These are phyloP conservation scores for Cymodocea nodosa DNA, from an alignment of 116 monocot genomes.

Conservation along the genomic window DNA sequence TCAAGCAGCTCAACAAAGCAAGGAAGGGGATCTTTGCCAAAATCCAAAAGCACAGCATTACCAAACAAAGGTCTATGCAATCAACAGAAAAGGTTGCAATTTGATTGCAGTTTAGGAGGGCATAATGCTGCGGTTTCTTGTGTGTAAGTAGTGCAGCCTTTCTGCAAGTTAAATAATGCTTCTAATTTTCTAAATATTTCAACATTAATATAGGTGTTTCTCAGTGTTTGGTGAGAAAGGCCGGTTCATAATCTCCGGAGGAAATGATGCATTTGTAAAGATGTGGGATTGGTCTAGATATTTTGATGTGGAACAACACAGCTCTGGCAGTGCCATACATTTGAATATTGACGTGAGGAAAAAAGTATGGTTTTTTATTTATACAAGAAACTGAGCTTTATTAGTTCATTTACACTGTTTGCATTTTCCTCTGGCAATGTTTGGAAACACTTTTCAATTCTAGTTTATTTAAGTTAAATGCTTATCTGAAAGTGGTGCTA, in stretches of 20 bases:
- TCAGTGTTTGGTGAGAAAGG: slow-evolving; percentile 78
- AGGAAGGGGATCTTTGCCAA: slow-evolving; percentile 16
- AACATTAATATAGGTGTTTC: slow-evolving; percentile 33
- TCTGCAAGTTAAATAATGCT: not conserved
- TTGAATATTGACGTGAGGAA: slow-evolving; percentile 35
- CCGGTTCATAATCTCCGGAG: slow-evolving; percentile 67
- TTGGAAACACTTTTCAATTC: too few relatives aligned
- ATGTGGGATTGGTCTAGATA: slow-evolving; percentile 66
- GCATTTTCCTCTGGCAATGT: too few relatives aligned
- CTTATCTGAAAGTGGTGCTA: too few relatives aligned
- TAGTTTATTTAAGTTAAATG: too few relatives aligned
- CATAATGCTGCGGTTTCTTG: slow-evolving; percentile 79
- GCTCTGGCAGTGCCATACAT: slow-evolving; percentile 9
- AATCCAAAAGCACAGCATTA: slow-evolving; percentile 15
- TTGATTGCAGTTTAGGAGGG: slow-evolving; percentile 61
- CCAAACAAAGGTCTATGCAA: slow-evolving; percentile 1
- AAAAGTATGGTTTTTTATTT: slow-evolving; percentile 33
- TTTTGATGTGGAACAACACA: slow-evolving; percentile 23
- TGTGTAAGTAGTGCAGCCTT: slow-evolving; percentile 40
- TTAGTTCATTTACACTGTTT: too few relatives aligned
- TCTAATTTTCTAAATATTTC: not conserved
- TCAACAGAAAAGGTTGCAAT: slow-evolving; percentile 30
- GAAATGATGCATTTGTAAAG: slow-evolving; percentile 68
- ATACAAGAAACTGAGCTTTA: too few relatives aligned
- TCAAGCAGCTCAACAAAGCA: slow-evolving; percentile 9